phyloP scores from a whole-genome alignment of 495 filamentous ascomycete species.

The Xylaria grammica region DNA sequence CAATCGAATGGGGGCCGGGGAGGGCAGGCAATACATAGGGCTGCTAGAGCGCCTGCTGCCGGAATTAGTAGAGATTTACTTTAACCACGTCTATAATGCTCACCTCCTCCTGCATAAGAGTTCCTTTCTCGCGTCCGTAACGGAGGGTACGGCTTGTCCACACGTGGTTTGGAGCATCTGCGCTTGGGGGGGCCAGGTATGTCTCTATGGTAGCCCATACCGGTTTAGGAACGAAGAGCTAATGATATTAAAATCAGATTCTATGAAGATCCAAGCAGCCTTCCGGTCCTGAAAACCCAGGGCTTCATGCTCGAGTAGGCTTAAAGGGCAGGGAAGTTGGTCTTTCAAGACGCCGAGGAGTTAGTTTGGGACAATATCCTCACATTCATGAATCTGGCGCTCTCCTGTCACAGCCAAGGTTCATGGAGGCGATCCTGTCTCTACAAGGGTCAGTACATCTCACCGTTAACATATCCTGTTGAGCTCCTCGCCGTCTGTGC shows the following conservation, averaged over 20 bases:
- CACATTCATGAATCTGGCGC: background rate
- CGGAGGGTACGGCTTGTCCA: background rate
- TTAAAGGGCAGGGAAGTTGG: conserved; percentile 9
- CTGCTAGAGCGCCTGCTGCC: background rate
- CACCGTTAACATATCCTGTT: background rate
- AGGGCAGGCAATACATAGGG: conserved; percentile 2
- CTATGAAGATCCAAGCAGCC: background rate
- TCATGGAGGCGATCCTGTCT: background rate
- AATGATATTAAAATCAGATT: background rate
- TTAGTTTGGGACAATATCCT: background rate
- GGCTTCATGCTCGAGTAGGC: conserved; percentile 10
- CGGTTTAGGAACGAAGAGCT: background rate
- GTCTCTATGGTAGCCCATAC: background rate
- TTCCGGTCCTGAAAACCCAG: conserved; percentile 2
- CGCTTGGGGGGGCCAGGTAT: conserved; percentile 11
- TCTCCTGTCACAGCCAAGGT: conserved; percentile 7
- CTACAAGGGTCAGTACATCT: conserved; percentile 7
- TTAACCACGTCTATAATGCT: conserved; percentile 8
- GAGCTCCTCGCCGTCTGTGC: background rate
- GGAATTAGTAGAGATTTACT: conserved; percentile 15
- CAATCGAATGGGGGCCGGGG: background rate
- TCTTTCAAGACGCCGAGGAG: conserved; percentile 1
- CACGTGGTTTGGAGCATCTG: conserved; percentile 13
- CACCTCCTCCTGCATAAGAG: conserved; percentile 17
- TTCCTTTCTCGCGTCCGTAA: background rate